Evolutionary conservation across 306 rosid genomes (phyloP).

Genomic region (Casuarina glauca): DNA sequence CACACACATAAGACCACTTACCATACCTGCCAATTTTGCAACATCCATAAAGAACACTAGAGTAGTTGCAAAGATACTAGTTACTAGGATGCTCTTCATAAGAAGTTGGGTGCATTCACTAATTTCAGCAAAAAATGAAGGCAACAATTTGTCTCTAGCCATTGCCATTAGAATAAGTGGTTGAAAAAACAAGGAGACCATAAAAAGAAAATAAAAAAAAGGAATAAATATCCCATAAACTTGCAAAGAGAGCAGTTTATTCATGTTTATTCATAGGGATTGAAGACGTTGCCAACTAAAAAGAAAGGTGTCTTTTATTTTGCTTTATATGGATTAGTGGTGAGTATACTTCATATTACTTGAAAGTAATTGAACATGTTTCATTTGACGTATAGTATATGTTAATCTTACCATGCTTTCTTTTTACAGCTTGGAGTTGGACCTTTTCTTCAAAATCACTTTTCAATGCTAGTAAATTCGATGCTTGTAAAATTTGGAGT

Average conservation of each 20-base stretch:
- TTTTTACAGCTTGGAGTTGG: slow-evolving; percentile 77
- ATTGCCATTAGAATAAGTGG: slow-evolving; percentile 66
- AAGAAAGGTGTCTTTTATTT: slow-evolving; percentile 67
- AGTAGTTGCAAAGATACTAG: slow-evolving; percentile 67
- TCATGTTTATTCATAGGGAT: slow-evolving; percentile 43
- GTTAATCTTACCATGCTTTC: slow-evolving; percentile 10
- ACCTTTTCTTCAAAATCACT: slow-evolving; percentile 62
- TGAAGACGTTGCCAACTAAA: slow-evolving; percentile 85
- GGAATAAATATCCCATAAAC: no score
- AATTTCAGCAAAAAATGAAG: slow-evolving; percentile 49
- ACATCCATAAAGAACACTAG: slow-evolving; percentile 87
- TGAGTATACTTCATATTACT: slow-evolving; percentile 39
- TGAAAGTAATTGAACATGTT: slow-evolving; percentile 20
- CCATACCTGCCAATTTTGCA: slow-evolving; percentile 86
- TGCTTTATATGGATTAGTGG: slow-evolving; percentile 72
- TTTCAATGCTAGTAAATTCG: slow-evolving; percentile 62
- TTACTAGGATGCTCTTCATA: slow-evolving; percentile 55
- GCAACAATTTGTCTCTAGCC: slow-evolving; percentile 62
- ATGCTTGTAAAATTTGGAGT: slow-evolving; percentile 68
- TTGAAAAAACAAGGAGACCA: slow-evolving; percentile 19
- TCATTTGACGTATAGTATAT: neutral
- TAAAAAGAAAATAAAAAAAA: no score
- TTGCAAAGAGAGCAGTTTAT: no score
- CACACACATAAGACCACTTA: slow-evolving; percentile 36
- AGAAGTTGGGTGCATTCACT: slow-evolving; percentile 45